These are phyloP conservation scores for Helotiales sp. DNA, from an alignment of 2,329 filamentous ascomycete species.

Conservation along the genomic window DNA sequence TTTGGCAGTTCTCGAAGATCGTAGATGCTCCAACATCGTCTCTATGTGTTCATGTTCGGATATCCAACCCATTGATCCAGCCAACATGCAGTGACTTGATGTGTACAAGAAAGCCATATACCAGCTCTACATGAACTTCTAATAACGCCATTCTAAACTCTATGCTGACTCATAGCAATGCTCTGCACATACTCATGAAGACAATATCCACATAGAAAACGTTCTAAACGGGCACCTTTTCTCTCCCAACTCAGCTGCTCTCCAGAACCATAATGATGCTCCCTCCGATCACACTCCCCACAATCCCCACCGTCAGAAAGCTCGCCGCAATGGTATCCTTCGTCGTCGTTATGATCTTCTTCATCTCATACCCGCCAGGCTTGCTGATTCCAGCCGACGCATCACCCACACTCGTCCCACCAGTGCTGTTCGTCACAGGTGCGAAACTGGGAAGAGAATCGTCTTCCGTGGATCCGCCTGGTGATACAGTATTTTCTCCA, in stretches of 20 bases:
- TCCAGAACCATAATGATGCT: slow-evolving; percentile 54
- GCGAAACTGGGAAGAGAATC: slow-evolving; percentile 6
- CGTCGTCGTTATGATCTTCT: slow-evolving; percentile 42
- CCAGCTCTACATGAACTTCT: neutral
- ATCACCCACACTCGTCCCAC: slow-evolving; percentile 60
- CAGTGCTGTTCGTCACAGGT: slow-evolving; percentile 41
- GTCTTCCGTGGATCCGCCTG: neutral
- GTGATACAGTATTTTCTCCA: slow-evolving; percentile 18
- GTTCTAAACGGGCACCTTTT: neutral
- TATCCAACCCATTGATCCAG: slow-evolving; percentile 17
- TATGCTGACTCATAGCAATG: slow-evolving; percentile 1
- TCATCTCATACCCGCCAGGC: neutral
- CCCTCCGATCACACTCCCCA: slow-evolving; percentile 60
- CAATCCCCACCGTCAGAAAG: slow-evolving; percentile 61
- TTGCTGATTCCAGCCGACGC: slow-evolving; percentile 35
- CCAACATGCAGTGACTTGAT: neutral
- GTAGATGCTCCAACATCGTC: neutral
- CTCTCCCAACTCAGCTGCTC: slow-evolving; percentile 39
- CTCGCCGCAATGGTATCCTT: slow-evolving; percentile 72
- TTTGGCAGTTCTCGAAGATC: neutral
- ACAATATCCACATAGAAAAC: neutral
- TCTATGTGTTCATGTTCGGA: neutral
- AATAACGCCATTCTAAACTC: slow-evolving; percentile 12
- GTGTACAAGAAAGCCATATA: neutral
- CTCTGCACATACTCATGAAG: neutral